Evolutionary conservation across 345 rosid species (phyloP).

Genomic region (Bruguiera gymnorhiza): DNA sequence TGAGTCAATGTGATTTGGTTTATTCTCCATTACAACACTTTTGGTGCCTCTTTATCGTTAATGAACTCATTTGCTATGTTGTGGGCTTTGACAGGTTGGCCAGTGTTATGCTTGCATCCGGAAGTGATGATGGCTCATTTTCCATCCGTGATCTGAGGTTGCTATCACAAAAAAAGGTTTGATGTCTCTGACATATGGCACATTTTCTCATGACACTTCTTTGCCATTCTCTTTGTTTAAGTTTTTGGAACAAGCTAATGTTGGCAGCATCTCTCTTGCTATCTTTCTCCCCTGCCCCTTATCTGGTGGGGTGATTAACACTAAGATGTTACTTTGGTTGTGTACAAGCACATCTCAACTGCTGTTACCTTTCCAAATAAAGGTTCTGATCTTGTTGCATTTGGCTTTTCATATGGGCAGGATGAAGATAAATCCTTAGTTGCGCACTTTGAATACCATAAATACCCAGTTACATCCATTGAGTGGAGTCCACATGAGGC

Average conservation of each 20-base stretch:
- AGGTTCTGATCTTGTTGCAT: background rate
- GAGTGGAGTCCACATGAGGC: conserved; percentile 95
- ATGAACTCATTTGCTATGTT: background rate
- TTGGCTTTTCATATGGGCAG: conserved; percentile 28
- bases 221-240: background rate
- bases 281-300: background rate
- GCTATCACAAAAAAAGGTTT: conserved; percentile 25
- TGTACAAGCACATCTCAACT: background rate
- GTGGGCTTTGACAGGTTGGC: conserved; percentile 58
- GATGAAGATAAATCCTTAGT: conserved; percentile 64
- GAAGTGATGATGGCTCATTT: conserved; percentile 93
- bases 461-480: conserved; percentile 81
- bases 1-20: conserved; percentile 5
- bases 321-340: background rate
- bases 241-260: background rate
- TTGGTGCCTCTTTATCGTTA: background rate
- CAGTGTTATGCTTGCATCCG: conserved; percentile 91
- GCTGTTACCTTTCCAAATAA: background rate
- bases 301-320: background rate
- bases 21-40: background rate
- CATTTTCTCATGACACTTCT: background rate
- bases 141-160: conserved; percentile 86
- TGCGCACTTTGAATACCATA: conserved; percentile 91
- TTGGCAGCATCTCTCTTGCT: background rate
- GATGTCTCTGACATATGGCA: background rate